phyloP scores from a whole-genome alignment of 345 rosid species.

The Eucalyptus fibrosa region DNA sequence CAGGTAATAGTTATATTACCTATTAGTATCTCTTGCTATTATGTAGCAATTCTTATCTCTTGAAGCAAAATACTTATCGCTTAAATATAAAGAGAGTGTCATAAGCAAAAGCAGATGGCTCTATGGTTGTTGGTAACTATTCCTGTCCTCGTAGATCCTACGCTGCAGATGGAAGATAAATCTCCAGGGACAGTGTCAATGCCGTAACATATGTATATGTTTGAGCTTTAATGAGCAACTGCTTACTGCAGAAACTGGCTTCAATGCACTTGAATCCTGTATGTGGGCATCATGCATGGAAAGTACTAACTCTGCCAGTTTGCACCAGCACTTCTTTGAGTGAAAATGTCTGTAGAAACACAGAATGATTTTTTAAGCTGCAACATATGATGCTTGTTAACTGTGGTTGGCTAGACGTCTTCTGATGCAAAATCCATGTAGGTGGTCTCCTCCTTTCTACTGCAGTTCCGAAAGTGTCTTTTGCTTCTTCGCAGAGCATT shows the following conservation, averaged over 20 bases:
- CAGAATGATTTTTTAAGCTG: background rate
- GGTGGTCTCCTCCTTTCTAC: background rate
- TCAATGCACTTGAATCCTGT: background rate
- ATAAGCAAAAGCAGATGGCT: background rate
- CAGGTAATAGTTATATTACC: slow-evolving; percentile 23
- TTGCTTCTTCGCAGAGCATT: background rate
- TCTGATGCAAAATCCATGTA: background rate
- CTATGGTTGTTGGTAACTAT: background rate
- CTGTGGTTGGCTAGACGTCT: background rate
- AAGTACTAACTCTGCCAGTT: background rate
- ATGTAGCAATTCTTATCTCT: background rate
- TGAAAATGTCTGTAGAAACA: background rate
- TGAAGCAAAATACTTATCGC: background rate
- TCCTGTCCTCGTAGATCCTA: background rate
- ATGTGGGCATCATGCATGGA: background rate
- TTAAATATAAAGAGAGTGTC: background rate
- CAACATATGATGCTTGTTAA: background rate
- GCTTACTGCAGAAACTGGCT: background rate
- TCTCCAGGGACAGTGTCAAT: background rate
- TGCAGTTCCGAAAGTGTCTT: background rate
- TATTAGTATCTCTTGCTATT: background rate
- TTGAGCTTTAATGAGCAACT: background rate
- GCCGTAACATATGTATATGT: background rate
- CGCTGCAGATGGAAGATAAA: background rate
- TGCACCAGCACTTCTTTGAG: background rate